A percentile compares a stretch with the other conserved stretches of the same genome.
Conservation (phyloP, 805 yeast species). For the Lipomyces yamanashiensis region DNA sequence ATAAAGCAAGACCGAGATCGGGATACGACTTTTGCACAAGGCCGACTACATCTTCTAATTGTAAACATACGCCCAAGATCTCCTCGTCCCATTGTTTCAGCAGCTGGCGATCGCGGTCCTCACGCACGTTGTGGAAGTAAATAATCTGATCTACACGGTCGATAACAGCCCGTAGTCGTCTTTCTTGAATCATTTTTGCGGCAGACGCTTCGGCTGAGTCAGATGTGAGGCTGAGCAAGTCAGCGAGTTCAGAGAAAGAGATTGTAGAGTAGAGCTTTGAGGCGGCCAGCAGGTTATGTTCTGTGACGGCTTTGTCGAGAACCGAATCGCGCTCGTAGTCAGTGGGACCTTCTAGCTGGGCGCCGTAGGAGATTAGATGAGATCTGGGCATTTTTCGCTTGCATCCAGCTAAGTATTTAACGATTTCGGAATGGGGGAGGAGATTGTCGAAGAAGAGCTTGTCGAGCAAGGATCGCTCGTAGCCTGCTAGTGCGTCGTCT, state of each 20-base stretch:
- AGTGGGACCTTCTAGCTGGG: background rate
- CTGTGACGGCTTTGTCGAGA: slow-evolving; percentile 42
- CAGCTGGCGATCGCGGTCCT: slow-evolving; percentile 5
- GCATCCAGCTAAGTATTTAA: slow-evolving; percentile 30
- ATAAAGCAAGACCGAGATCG: slow-evolving; percentile 14
- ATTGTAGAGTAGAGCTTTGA: slow-evolving; percentile 43
- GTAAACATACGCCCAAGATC: slow-evolving; percentile 34
- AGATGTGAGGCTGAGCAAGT: slow-evolving; percentile 38
- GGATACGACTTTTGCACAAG: slow-evolving; percentile 21
- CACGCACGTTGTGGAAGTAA: slow-evolving; percentile 26
- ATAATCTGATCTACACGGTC: slow-evolving; percentile 42
- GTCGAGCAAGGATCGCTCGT: slow-evolving; percentile 37
- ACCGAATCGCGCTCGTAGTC: slow-evolving; percentile 37
- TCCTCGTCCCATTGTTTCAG: slow-evolving; percentile 30
- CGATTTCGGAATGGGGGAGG: slow-evolving; percentile 39
- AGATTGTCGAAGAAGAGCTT: slow-evolving; percentile 41
- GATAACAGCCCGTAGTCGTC: slow-evolving; percentile 41
- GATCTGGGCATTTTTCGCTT: slow-evolving; percentile 13
- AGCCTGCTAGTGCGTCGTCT: slow-evolving; percentile 8
- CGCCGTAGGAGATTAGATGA: slow-evolving; percentile 14
- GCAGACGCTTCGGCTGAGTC: slow-evolving; percentile 41
- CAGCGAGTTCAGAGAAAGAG: slow-evolving; percentile 39
- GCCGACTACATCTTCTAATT: slow-evolving; percentile 38
- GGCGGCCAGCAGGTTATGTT: slow-evolving; percentile 45
- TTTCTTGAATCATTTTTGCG: slow-evolving; percentile 43